These are phyloP conservation scores for Fonsecaea erecta DNA, from an alignment of 2,329 filamentous ascomycete species.

Conservation along the genomic window DNA sequence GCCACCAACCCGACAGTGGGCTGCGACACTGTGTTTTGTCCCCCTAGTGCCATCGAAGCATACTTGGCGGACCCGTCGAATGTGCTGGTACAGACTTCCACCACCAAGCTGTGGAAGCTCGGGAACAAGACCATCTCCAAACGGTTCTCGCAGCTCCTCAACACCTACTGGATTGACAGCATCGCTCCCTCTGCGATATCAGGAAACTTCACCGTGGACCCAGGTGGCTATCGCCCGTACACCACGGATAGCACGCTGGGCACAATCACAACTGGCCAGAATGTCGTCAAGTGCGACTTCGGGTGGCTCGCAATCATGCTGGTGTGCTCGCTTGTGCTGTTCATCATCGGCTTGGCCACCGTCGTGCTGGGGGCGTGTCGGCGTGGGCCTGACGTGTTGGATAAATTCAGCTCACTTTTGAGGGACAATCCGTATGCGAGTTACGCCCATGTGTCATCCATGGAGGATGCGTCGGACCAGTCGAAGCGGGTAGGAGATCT, in stretches of 20 bases:
- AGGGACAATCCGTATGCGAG: constrained; percentile 8
- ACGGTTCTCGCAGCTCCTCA: constrained; percentile 14
- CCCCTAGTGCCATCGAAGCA: constrained; percentile 8
- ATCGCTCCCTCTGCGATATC: constrained; percentile 5
- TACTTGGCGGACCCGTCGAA: constrained; percentile 14
- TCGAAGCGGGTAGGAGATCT: constrained; percentile 9
- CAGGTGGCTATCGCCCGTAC: neutral
- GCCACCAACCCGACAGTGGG: constrained; percentile 13
- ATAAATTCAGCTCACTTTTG: constrained; percentile 12
- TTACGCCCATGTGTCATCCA: constrained; percentile 2
- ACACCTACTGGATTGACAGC: constrained; percentile 18
- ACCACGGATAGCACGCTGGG: constrained; percentile 13
- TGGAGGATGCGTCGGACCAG: constrained; percentile 5
- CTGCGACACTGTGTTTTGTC: constrained; percentile 5
- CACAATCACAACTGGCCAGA: constrained; percentile 9
- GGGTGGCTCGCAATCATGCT: constrained; percentile 12
- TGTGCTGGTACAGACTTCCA: constrained; percentile 1
- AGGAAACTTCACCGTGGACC: neutral
- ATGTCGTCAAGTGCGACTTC: constrained; percentile 9
- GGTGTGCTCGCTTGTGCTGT: constrained; percentile 11
- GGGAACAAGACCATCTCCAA: constrained; percentile 1
- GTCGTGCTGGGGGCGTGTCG: constrained; percentile 4
- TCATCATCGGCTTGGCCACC: constrained; percentile 4
- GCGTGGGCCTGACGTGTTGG: constrained; percentile 13
- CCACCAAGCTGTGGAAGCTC: constrained; percentile 15